These are phyloP conservation scores for Cercospora sp. DNA, from an alignment of 2,329 filamentous ascomycete genomes.

Conservation along the genomic window DNA sequence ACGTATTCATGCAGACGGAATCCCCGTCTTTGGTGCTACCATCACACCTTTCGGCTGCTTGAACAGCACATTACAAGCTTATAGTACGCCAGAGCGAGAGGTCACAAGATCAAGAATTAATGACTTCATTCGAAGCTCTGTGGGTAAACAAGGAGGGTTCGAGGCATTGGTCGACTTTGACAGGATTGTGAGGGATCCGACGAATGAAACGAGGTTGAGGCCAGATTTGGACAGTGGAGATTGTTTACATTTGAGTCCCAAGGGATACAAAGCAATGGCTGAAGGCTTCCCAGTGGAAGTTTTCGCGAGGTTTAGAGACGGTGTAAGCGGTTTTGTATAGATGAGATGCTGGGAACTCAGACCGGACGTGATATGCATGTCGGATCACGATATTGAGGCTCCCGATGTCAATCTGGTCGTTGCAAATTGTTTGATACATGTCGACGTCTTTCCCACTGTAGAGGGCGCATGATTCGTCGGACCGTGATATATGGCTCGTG, in stretches of 20 bases:
- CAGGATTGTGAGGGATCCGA: conserved; percentile 54
- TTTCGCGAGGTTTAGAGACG: conserved; percentile 43
- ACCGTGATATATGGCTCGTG: neutral
- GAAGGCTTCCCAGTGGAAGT: conserved; percentile 58
- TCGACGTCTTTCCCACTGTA: neutral
- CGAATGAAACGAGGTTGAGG: conserved; percentile 51
- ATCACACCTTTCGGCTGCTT: conserved; percentile 63
- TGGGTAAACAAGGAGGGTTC: conserved; percentile 48
- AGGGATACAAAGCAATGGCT: conserved; percentile 61
- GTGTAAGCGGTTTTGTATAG: conserved; percentile 27
- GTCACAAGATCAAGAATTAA: conserved; percentile 60
- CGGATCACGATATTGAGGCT: neutral
- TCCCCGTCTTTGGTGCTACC: conserved; percentile 62
- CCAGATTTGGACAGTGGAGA: conserved; percentile 61
- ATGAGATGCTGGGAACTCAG: no score
- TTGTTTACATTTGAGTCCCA: conserved; percentile 63
- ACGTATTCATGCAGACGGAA: conserved; percentile 55
- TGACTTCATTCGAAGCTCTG: conserved; percentile 57
- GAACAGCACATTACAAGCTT: conserved; percentile 50
- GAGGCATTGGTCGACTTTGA: conserved; percentile 66
- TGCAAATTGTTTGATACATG: neutral
- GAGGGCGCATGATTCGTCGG: neutral
- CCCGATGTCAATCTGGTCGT: neutral
- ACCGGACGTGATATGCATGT: neutral
- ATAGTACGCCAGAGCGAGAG: conserved; percentile 57